Conservation (phyloP, 495 filamentous ascomycete genomes). For the Tuber brumale region DNA sequence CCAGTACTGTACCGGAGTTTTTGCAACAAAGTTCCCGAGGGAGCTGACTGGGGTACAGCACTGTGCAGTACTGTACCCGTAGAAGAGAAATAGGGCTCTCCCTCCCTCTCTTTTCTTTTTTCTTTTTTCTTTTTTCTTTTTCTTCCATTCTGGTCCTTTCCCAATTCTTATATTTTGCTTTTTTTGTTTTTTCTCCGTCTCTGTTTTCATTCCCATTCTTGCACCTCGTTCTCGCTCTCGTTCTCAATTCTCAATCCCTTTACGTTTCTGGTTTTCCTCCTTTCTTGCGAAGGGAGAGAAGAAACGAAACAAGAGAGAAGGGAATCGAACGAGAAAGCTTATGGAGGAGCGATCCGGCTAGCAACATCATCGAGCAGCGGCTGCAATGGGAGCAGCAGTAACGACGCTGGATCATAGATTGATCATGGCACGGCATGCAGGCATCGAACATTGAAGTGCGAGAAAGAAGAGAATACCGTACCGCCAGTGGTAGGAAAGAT, state of each 20-base stretch:
- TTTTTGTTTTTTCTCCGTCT: not conserved
- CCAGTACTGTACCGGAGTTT: slow-evolving; percentile 38
- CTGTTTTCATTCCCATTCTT: not conserved
- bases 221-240: not conserved
- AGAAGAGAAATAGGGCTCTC: slow-evolving; percentile 25
- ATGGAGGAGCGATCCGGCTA: not conserved
- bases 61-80: slow-evolving; percentile 11
- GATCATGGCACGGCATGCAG: slow-evolving; percentile 31
- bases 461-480: not conserved
- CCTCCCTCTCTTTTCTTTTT: too few relatives aligned
- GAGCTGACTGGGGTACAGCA: slow-evolving; percentile 7
- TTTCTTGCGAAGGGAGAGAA: not conserved
- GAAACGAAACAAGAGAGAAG: not conserved
- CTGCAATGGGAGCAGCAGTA: slow-evolving; percentile 27
- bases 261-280: not conserved
- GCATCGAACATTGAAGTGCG: slow-evolving; percentile 16
- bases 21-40: slow-evolving; percentile 37
- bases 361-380: not conserved
- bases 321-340: not conserved
- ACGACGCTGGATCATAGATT: slow-evolving; percentile 33
- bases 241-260: not conserved
- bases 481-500: not conserved
- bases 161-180: not conserved
- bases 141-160: not conserved
- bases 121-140: not conserved